phyloP scores from a whole-genome alignment of 352 stramenopile species.

The Pythium grandisporangium region DNA sequence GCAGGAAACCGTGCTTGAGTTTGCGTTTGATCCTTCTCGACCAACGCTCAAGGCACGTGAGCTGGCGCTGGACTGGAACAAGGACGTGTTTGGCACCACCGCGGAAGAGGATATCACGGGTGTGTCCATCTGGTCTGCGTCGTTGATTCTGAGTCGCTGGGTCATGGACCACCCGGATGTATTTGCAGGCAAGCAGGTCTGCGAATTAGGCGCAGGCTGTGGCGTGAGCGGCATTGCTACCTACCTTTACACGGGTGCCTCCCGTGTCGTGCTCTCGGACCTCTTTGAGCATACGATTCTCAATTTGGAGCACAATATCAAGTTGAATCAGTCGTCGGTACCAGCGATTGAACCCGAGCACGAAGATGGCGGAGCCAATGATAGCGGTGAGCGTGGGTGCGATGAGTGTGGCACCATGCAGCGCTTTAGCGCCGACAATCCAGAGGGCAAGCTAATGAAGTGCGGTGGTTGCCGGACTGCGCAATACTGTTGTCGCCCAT shows the following conservation, averaged over 20 bases:
- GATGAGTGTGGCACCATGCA: constrained; percentile 61
- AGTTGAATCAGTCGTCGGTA: constrained; percentile 46
- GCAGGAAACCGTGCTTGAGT: constrained; percentile 76
- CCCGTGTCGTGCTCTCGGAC: constrained; percentile 74
- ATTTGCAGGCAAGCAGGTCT: constrained; percentile 71
- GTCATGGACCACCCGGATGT: constrained; percentile 52
- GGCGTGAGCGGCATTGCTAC: constrained; percentile 75
- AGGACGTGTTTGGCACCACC: constrained; percentile 69
- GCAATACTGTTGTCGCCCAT: constrained; percentile 81
- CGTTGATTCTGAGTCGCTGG: constrained; percentile 78
- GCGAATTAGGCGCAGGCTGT: constrained; percentile 74
- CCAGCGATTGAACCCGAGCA: neutral
- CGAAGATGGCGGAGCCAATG: constrained; percentile 7
- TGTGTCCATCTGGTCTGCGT: constrained; percentile 85
- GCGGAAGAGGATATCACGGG: constrained; percentile 83
- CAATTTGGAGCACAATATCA: constrained; percentile 76
- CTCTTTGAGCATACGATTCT: constrained; percentile 74
- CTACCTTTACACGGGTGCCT: constrained; percentile 70
- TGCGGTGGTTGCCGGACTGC: constrained; percentile 61
- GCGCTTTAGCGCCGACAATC: constrained; percentile 71
- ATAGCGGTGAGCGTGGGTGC: constrained; percentile 35
- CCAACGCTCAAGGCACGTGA: constrained; percentile 67
- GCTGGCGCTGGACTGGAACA: constrained; percentile 75
- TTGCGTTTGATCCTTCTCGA: constrained; percentile 48
- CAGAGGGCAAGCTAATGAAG: constrained; percentile 82